Base-by-base conservation (phyloP, 2,329 filamentous ascomycete genomes). In the Lachnellula arida region DNA sequence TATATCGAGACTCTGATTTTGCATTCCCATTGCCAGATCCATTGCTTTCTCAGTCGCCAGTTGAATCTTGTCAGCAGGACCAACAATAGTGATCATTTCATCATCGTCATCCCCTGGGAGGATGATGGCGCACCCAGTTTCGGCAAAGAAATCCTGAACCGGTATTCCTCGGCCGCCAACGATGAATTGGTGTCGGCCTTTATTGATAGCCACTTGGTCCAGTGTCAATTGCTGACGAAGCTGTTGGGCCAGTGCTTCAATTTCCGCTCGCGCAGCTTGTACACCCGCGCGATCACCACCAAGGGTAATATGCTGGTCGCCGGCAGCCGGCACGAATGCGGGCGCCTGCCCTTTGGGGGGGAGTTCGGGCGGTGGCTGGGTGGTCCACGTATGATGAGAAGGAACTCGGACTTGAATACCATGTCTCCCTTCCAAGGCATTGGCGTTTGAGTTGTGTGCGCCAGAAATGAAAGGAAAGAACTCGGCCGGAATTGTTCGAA, bases 391-490 rank as follows among this genome's bases (percentile, higher is more conserved):
- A 70, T 90, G 84, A 72, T 95, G 89, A 51, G 88, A 81, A 44
- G 94, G 94, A 47, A 99, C 86, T 55, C 89, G 84, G 60, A 99
- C 80, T 69, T 89, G 87, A 37, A 96, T 79, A 59, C 90, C 89
- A 60, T 87, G 87, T 59, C 82, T 82, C 58, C 85, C 76, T 72
- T 93, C 88, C 51, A 96, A 78, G 39, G 81, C 80, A 61, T 82
- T 79, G 54, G 90, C 75, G 50, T 84, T 76, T 47, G 81, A 77
- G 69, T 91, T 89, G 70, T 88, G 82, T 9, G 87, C 84, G 49
- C 91, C 91, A 23, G 91, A 87, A 71, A 99, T 87, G 77, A 99
- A 99, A 51, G 93, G 93, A 74, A 94, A 99, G 73, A 94, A 95
- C 70, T 96, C 91, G 25, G 91, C 83, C 7, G 94, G 92, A 57